Evolutionary conservation across 208 protist genomes (phyloP).

Genomic region (Leishmania major): DNA sequence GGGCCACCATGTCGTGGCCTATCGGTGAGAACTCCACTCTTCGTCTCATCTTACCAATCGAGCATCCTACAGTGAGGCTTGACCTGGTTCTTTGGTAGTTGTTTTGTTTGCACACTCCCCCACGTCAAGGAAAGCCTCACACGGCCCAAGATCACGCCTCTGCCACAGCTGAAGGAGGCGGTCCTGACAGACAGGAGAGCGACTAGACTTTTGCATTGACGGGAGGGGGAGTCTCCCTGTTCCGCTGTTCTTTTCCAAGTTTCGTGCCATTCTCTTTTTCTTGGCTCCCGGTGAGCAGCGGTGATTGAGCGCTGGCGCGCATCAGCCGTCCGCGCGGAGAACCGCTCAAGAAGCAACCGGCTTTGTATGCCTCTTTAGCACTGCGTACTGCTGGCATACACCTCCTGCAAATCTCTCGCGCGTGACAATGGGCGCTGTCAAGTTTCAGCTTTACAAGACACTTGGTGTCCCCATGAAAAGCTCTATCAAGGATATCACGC

Average conservation of each 20-base stretch:
- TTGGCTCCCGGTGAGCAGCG: not conserved
- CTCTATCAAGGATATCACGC: constrained; percentile 47
- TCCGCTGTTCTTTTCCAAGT: not conserved
- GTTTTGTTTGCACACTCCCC: not conserved
- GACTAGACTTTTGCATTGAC: too few relatives aligned
- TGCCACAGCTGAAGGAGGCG: not conserved
- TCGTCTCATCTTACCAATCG: not conserved
- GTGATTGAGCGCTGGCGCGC: not conserved
- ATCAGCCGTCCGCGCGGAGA: not conserved
- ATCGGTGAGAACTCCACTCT: not conserved
- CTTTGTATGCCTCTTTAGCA: not conserved
- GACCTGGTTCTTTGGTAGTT: not conserved
- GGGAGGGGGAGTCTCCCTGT: not conserved
- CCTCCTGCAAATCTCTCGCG: not conserved
- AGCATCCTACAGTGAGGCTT: not conserved
- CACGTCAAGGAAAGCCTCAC: not conserved
- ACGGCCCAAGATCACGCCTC: not conserved
- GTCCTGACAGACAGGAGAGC: not conserved
- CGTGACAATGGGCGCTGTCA: constrained; percentile 12
- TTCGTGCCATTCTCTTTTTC: not conserved
- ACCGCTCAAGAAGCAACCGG: not conserved
- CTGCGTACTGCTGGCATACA: not conserved
- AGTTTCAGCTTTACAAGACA: constrained; percentile 55
- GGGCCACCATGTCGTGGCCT: not conserved
- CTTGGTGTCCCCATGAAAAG: constrained; percentile 59